These are phyloP conservation scores for Neonectria sp. DNA, from an alignment of 2,329 filamentous ascomycete species.

Conservation along the genomic window DNA sequence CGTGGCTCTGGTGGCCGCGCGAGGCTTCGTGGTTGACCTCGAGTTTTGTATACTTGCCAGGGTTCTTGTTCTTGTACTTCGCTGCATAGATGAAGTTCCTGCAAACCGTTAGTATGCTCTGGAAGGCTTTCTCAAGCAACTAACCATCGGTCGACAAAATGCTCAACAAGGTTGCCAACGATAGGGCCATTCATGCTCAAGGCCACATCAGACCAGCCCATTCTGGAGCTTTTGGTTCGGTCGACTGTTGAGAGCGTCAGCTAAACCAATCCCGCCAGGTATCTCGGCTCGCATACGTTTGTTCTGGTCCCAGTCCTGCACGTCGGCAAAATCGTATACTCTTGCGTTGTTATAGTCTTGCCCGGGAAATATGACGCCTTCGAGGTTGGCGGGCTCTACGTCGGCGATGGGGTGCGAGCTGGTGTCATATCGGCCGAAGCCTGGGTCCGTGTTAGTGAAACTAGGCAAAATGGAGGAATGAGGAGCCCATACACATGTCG, in stretches of 20 bases:
- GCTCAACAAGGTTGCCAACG: constrained; percentile 80
- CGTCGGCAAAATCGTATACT: constrained; percentile 85
- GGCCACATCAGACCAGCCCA: constrained; percentile 94
- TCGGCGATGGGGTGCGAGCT: constrained; percentile 87
- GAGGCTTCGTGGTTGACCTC: constrained; percentile 26
- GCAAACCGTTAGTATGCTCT: not conserved
- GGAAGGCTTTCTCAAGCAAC: constrained; percentile 25
- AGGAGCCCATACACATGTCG: constrained; percentile 75
- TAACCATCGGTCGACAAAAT: constrained; percentile 88
- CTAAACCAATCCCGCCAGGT: not conserved
- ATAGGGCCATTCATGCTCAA: constrained; percentile 83
- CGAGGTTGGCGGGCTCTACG: constrained; percentile 83
- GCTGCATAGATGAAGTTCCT: constrained; percentile 88
- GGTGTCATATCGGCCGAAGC: constrained; percentile 91
- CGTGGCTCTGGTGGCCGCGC: constrained; percentile 33
- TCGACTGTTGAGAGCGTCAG: constrained; percentile 67
- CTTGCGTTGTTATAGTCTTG: constrained; percentile 95
- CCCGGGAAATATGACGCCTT: constrained; percentile 85
- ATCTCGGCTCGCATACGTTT: constrained; percentile 66
- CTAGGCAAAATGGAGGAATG: fast-evolving
- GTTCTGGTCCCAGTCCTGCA: constrained; percentile 86
- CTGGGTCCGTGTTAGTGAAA: constrained; percentile 52
- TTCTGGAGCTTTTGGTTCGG: constrained; percentile 82
- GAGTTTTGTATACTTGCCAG: constrained; percentile 64
- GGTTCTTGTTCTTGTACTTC: constrained; percentile 76